phyloP scores from a whole-genome alignment of 352 stramenopile genomes.

The Phytophthora meadii region DNA sequence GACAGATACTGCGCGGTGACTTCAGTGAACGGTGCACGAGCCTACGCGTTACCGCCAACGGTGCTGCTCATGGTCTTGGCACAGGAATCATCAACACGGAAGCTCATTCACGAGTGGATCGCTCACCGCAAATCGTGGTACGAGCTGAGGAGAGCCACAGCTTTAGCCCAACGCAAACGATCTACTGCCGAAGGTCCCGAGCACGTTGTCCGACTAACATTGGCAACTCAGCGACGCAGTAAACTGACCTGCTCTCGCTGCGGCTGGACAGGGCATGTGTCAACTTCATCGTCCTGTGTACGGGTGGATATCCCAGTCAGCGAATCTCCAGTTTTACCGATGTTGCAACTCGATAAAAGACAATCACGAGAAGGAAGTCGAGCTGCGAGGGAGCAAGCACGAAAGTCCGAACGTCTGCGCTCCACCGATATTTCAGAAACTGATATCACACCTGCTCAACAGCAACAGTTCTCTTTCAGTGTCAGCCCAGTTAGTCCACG shows the following conservation, averaged over 20 bases:
- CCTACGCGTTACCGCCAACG: conserved; percentile 48
- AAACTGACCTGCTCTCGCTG: conserved; percentile 63
- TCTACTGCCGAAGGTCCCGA: conserved; percentile 35
- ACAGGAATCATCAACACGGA: conserved; percentile 42
- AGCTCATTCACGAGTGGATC: conserved; percentile 51
- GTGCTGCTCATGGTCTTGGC: conserved; percentile 37
- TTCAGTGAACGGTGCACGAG: conserved; percentile 33
- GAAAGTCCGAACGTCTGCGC: not conserved
- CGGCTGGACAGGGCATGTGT: conserved; percentile 59
- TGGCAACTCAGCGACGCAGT: conserved; percentile 52
- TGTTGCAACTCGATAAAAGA: conserved; percentile 12
- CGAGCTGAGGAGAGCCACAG: conserved; percentile 62
- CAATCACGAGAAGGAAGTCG: conserved; percentile 11
- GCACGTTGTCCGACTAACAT: conserved; percentile 36
- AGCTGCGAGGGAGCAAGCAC: conserved; percentile 14
- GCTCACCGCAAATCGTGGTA: conserved; percentile 56
- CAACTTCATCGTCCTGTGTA: conserved; percentile 54
- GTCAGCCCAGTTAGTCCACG: conserved; percentile 5
- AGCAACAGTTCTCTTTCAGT: conserved; percentile 5
- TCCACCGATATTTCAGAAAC: conserved; percentile 4
- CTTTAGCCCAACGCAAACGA: conserved; percentile 62
- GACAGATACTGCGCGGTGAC: conserved; percentile 56
- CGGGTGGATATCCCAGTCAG: conserved; percentile 17
- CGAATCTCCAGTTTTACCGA: not conserved
- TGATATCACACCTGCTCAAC: conserved; percentile 2